Base-by-base conservation (phyloP, 2,329 filamentous ascomycete species). In the Pestalotiopsis fici region DNA sequence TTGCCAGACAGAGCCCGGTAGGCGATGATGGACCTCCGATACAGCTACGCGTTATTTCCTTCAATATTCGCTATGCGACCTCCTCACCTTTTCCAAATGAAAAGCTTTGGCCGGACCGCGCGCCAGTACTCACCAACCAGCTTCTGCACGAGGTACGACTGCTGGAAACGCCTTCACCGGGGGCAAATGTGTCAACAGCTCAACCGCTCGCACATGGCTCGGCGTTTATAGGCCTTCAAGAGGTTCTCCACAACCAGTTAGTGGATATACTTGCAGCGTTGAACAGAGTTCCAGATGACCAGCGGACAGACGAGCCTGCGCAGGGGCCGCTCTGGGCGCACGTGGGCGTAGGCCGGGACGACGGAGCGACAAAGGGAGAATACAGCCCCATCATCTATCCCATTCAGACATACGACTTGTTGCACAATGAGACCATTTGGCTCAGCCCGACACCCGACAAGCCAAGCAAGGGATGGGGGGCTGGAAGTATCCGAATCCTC, bases 361-460 rank as follows among this genome's bases (percentile, higher is more conserved):
- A 91, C 74, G 91, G 92, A 47, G 80, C 85, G 25, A 75, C 85
- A 61, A 83, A 84, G 4, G 94, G 93, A 67, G 94, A 97, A 80
- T 95, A 93, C 80, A 92, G 90, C 15, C 93, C 94, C n/a, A 88
- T 97, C 69, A 86, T 97, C 72, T 97, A 93, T 80, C 88, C 87
- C 47, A 81, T 83, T 1, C 79, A 82, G 2, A 77, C 85, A 13
- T 94, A 92, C 88, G 76, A 82, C 18, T 83, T 92, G 59, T 77
- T 86, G 43, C 80, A 84, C 21, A 89, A 82, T 78, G 83, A 89
- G 72, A 93, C 90, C 1, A 85, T 90, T 63, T 97, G 94, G 94
- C 83, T 97, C 15, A 94, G 90, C 55, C 82, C 88, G 71, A 96
- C 92, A 3, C 94, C 93, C 0, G 82, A 87, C 27, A 78, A 78